Conservation (phyloP, 148 eudicot genomes). For the Camellia granthamiana region DNA sequence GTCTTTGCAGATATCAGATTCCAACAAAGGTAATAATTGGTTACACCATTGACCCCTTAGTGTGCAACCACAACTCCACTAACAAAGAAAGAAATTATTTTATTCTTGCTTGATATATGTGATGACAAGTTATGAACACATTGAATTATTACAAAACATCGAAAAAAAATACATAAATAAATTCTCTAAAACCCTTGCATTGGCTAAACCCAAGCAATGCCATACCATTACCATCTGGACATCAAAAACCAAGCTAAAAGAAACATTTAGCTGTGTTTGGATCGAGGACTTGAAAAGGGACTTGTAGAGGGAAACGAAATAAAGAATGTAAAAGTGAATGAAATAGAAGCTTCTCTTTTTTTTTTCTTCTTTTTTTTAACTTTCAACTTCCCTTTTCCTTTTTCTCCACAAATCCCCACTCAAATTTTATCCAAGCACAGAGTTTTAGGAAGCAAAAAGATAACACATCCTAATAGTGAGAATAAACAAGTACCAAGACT, state of each 20-base stretch:
- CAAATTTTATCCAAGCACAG: no score
- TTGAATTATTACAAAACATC: neutral
- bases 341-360: no score
- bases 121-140: neutral
- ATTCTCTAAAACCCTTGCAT: neutral
- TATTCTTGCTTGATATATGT: neutral
- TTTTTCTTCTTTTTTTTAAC: no score
- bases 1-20: neutral
- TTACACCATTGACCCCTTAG: neutral
- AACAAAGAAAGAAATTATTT: neutral
- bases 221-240: neutral
- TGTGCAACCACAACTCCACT: neutral
- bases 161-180: neutral
- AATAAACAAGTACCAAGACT: neutral
- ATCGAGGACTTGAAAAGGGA: no score
- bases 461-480: no score
- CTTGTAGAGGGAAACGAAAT: no score
- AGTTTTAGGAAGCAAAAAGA: no score
- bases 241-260: neutral
- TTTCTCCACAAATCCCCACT: no score
- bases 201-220: neutral
- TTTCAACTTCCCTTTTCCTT: no score
- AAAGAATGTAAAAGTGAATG: no score
- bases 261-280: neutral
- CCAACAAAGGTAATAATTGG: neutral